Conservation (phyloP, 768 basidiomycete genomes). For the Boletus patriciae region DNA sequence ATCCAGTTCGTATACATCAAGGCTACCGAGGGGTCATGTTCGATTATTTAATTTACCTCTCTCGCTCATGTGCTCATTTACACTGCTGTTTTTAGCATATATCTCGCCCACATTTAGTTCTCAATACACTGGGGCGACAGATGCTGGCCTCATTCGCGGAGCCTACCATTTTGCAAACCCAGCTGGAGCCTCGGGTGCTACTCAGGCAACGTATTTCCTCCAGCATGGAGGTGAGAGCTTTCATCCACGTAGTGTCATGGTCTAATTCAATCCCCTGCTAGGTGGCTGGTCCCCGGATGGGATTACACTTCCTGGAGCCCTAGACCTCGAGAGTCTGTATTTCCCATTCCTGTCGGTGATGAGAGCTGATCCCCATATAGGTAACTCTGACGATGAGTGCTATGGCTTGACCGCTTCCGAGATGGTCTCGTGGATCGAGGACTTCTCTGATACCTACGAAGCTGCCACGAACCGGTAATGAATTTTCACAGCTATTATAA, state of each 20-base stretch:
- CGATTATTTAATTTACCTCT: neutral
- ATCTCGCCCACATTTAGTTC: constrained; percentile 34
- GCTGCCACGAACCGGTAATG: constrained; percentile 45
- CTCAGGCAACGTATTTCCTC: constrained; percentile 59
- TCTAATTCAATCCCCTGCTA: constrained; percentile 14
- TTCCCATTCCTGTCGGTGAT: neutral
- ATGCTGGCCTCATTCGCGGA: constrained; percentile 57
- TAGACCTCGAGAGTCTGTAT: constrained; percentile 60
- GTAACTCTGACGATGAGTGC: constrained; percentile 54
- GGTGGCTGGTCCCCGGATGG: constrained; percentile 58
- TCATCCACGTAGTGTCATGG: neutral
- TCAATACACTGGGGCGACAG: constrained; percentile 57
- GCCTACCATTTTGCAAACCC: constrained; percentile 62
- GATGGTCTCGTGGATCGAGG: constrained; percentile 65
- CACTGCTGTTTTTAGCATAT: constrained; percentile 17
- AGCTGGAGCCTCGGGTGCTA: constrained; percentile 46
- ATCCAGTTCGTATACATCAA: constrained; percentile 63
- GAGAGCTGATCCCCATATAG: constrained; percentile 29
- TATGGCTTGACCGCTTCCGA: constrained; percentile 51
- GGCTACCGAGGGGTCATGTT: constrained; percentile 65
- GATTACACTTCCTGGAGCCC: constrained; percentile 60
- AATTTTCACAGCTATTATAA: neutral
- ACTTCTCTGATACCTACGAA: constrained; percentile 62
- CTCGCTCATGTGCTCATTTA: neutral
- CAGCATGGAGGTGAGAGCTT: constrained; percentile 47